A percentile compares a stretch with the other conserved stretches of the same genome.
Conservation (phyloP, 441 rosid species). For the Brassica hybrid region DNA sequence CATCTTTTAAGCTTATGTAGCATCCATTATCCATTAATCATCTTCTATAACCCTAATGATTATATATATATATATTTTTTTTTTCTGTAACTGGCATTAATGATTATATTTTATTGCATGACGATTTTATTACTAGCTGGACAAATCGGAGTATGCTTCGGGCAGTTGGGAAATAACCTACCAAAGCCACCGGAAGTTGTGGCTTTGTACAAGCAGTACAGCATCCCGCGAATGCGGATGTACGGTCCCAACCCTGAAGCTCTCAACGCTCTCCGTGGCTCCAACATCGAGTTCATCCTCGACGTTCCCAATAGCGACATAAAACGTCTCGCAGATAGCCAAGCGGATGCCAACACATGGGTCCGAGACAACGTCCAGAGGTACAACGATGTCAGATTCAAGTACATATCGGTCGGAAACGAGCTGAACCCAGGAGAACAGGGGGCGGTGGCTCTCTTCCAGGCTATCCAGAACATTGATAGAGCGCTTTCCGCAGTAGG, state of each 20-base stretch:
- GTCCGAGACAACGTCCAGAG: constrained; percentile 41
- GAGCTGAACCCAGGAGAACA: constrained; percentile 37
- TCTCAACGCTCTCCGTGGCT: constrained; percentile 54
- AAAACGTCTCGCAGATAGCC: constrained; percentile 38
- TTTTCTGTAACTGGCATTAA: too few species aligned
- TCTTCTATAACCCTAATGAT: not conserved
- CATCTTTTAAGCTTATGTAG: not conserved
- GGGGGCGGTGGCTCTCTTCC: constrained; percentile 36
- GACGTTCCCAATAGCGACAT: constrained; percentile 43
- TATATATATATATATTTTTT: too few species aligned
- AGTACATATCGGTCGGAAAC: constrained; percentile 49
- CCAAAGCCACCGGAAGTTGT: constrained; percentile 55
- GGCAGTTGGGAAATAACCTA: constrained; percentile 45
- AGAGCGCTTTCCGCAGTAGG: constrained; percentile 38
- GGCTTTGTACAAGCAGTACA: constrained; percentile 47
- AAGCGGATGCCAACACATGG: constrained; percentile 45
- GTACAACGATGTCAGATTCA: constrained; percentile 39
- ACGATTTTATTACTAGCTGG: constrained; percentile 44
- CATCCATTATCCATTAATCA: not conserved
- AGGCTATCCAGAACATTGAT: constrained; percentile 46
- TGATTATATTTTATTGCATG: not conserved
- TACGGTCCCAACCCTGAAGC: constrained; percentile 45
- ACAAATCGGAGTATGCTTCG: constrained; percentile 71
- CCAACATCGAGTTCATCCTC: constrained; percentile 60
- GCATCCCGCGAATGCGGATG: constrained; percentile 49